A percentile compares a stretch with the other conserved stretches of the same genome.
Evolutionary conservation across 805 yeast species (phyloP).

Genomic region (Saccharomycopsis microspora): DNA sequence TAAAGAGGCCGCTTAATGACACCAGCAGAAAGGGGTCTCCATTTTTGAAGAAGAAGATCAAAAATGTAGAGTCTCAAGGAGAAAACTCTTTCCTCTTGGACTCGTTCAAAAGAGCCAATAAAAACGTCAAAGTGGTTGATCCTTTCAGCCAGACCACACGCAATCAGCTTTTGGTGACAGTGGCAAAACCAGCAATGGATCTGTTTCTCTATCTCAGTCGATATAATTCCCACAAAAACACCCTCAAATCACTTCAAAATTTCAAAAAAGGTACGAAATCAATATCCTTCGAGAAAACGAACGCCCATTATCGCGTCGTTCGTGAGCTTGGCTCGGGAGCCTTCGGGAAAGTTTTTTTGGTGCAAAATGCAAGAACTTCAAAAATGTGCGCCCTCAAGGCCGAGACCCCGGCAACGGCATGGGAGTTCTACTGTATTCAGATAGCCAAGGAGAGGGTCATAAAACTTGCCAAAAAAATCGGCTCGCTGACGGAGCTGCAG

Average conservation of each 20-base stretch:
- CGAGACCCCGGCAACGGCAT: conserved; percentile 54
- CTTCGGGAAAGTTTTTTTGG: conserved; percentile 62
- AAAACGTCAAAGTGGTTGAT: background rate
- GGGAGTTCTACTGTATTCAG: conserved; percentile 73
- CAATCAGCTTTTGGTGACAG: background rate
- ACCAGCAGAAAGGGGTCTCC: conserved; percentile 3
- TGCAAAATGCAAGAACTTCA: conserved; percentile 46
- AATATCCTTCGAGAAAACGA: conserved; percentile 20
- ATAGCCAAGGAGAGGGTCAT: conserved; percentile 35
- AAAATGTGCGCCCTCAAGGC: conserved; percentile 56
- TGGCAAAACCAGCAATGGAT: conserved; percentile 2
- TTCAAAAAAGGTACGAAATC: conserved; percentile 24
- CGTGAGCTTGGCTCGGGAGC: conserved; percentile 65
- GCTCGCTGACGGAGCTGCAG: background rate
- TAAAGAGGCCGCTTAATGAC: conserved; percentile 6
- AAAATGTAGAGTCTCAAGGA: background rate
- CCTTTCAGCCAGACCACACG: background rate
- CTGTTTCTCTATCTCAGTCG: conserved; percentile 16
- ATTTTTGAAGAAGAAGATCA: background rate
- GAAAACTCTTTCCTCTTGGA: conserved; percentile 23
- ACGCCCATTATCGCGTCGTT: conserved; percentile 26
- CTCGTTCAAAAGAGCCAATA: background rate
- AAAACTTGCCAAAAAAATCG: conserved; percentile 15
- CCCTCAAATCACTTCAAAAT: conserved; percentile 22
- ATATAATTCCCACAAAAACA: conserved; percentile 20